Evolutionary conservation across 2,329 filamentous ascomycete species (phyloP).

Genomic region (Leptographium radiaticola): DNA sequence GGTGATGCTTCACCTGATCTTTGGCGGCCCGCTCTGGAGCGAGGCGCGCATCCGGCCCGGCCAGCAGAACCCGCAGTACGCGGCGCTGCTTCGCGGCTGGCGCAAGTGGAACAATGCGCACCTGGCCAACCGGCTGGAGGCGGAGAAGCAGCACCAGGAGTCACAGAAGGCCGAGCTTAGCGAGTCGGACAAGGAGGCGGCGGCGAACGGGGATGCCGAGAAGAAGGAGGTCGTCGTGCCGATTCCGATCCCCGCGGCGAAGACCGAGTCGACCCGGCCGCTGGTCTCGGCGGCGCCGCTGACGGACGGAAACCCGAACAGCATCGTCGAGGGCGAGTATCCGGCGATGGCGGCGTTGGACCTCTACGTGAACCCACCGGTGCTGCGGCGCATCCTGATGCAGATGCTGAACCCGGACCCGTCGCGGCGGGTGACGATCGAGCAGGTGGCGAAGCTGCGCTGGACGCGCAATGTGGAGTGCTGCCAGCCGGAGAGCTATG

Average conservation of each 20-base stretch:
- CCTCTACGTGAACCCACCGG: conserved; percentile 48
- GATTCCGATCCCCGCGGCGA: neutral
- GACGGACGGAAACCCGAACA: conserved; percentile 34
- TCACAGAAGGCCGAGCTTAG: conserved; percentile 32
- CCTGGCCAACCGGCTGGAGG: conserved; percentile 11
- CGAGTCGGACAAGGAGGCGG: conserved; percentile 30
- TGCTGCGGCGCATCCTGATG: conserved; percentile 57
- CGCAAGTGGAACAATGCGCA: conserved; percentile 50
- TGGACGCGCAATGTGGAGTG: conserved; percentile 67
- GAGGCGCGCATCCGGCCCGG: conserved; percentile 38
- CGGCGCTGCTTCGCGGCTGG: conserved; percentile 54
- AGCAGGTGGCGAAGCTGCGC: conserved; percentile 54
- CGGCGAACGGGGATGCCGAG: conserved; percentile 2
- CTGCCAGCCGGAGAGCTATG: conserved; percentile 60
- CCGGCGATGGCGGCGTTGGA: conserved; percentile 56
- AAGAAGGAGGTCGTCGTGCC: neutral
- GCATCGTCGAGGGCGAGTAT: conserved; percentile 23
- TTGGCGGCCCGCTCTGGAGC: conserved; percentile 61
- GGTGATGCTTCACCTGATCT: conserved; percentile 66
- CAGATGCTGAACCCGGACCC: conserved; percentile 78
- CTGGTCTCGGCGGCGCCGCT: conserved; percentile 13
- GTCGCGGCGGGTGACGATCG: conserved; percentile 53
- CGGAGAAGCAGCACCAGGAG: conserved; percentile 42
- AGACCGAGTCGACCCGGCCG: neutral
- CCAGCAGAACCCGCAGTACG: conserved; percentile 43